Evolutionary conservation across 2,329 filamentous ascomycete species (phyloP), one percentile per base, ranked within the genome.

Genomic region (Colletotrichum brevisporum): DNA sequence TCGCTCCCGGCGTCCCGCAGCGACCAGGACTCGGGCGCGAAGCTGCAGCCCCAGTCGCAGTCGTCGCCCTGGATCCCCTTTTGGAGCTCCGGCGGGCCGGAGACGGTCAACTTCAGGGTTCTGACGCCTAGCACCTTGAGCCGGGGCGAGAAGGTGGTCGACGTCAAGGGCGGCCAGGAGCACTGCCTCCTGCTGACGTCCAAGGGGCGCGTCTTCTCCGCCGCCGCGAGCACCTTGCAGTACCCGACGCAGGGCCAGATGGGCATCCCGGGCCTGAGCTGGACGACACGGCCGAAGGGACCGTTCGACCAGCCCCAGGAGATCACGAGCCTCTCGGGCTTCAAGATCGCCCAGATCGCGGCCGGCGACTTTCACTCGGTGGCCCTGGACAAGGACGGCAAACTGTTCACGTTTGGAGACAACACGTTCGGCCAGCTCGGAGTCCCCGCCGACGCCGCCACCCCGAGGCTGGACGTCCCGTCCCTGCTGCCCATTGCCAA

Each of bases 391-490:
- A 88, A 88, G 69, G 85, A 91, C 60, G 95, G 95, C 16, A 89
- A 90, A 16, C 87, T 96, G 16, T 97, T 96, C 79, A 86, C 90
- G 6, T 98, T 97, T 81, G 96, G 96, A 45, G 95, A 98, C 79
- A 98, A 98, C 81, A 90, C 91, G 0, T 88, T 89, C 51, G 96
- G 96, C n/a, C 96, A 98, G 79, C 86, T 98, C 4, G 95, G 95
- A n/a, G 90, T 95, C 74, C 89, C 94, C 58, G 89, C 88, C 61
- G 89, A 90, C 56, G 78, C 87, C 0, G 88, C 91, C 31, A 83
- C 88, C 16, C 84, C 89, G 8, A 88, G 83, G 66, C 83, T 92
- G 26, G 92, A 95, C 72, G 86, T 86, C 0, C 94, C 96, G 0
- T 89, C 90, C 4, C 86, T 91, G 6, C 78, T 98, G 2, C 88